Evolutionary conservation across 2,329 filamentous ascomycete genomes (phyloP).

Genomic region (Pseudohalonectria lignicola): DNA sequence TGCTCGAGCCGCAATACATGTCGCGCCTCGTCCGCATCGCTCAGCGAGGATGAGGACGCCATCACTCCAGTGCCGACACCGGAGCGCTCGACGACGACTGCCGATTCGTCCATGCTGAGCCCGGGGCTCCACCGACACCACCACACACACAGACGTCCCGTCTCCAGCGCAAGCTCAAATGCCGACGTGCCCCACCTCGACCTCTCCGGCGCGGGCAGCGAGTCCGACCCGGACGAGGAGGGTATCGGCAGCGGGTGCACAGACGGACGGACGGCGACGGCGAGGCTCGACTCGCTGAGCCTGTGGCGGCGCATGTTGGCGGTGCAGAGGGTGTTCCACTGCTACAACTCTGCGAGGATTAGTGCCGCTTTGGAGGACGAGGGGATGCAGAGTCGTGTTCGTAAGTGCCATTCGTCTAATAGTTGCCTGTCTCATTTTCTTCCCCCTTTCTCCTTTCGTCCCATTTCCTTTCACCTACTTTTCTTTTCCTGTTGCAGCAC

Average conservation of each 20-base stretch:
- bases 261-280: background rate
- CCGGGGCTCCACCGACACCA: background rate
- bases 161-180: background rate
- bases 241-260: background rate
- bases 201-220: background rate
- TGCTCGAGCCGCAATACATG: no score
- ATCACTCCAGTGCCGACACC: background rate
- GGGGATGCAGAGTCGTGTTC: constrained; percentile 19
- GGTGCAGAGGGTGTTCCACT: constrained; percentile 26
- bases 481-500: background rate
- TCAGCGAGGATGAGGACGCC: background rate
- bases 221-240: background rate
- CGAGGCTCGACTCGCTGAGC: constrained; percentile 18
- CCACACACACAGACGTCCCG: background rate
- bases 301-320: constrained; percentile 31
- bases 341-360: constrained; percentile 32
- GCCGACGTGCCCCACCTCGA: background rate
- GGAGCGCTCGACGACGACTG: no score
- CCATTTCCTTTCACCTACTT: constrained; percentile 1
- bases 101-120: background rate
- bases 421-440: background rate
- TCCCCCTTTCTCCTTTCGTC: constrained; percentile 1
- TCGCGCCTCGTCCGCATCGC: no score
- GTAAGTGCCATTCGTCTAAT: constrained; percentile 15
- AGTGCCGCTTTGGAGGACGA: constrained; percentile 27